Conservation (phyloP, 306 rosid species). For the Malus sylvestris region DNA sequence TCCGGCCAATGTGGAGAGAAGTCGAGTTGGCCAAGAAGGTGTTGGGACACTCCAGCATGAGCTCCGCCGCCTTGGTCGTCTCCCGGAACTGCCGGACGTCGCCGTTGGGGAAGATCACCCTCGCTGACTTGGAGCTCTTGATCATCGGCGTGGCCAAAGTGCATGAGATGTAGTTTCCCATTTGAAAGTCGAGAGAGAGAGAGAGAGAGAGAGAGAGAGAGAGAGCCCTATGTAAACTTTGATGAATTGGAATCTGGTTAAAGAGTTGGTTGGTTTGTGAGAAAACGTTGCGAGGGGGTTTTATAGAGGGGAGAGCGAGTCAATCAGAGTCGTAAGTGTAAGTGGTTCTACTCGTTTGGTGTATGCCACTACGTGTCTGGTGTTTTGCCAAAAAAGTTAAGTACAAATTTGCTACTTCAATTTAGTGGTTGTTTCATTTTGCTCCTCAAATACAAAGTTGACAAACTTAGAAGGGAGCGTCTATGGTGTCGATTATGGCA, state of each 20-base stretch:
- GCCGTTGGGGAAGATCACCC: conserved; percentile 73
- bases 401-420: background rate
- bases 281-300: background rate
- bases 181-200: background rate
- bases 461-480: too few species aligned
- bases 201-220: background rate
- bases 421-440: background rate
- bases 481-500: too few species aligned
- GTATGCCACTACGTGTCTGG: background rate
- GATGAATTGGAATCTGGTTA: background rate
- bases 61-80: conserved; percentile 66
- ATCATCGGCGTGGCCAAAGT: conserved; percentile 52
- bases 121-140: conserved; percentile 45
- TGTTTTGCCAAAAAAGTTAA: background rate
- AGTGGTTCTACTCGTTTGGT: background rate
- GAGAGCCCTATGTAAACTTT: background rate
- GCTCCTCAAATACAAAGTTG: background rate
- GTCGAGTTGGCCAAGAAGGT: conserved; percentile 45
- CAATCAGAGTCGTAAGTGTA: background rate
- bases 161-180: conserved; percentile 90
- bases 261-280: background rate
- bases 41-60: conserved; percentile 73
- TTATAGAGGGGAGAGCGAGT: conserved; percentile 8
- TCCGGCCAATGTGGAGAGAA: conserved; percentile 58
- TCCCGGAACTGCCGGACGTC: conserved; percentile 58